Base-by-base conservation (phyloP, 805 yeast genomes). In the Diddensiella caesifluorescens region DNA sequence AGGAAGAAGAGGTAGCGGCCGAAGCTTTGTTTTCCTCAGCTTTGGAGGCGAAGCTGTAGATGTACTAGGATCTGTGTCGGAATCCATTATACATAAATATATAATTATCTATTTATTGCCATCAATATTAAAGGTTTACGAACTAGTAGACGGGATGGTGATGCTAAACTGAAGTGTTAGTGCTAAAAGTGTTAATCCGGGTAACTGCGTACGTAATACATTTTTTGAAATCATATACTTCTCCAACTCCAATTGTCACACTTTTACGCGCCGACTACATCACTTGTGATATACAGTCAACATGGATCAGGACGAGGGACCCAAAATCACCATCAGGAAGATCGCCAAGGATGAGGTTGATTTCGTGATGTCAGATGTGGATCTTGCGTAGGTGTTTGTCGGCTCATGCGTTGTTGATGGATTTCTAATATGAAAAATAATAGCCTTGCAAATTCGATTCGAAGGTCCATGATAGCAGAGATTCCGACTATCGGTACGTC, bases 381-480 rank as follows among this genome's bases (percentile, higher is more conserved):
- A 90, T 60, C 64, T 92, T 46, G 77, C 96, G 52, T 62, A 47
- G 27, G 66, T 54, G 15, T 20, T 6, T 25, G 27, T 25, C 12
- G n/a, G n/a, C n/a, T n/a, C n/a, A n/a, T n/a, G n/a, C 27, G 10
- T 25, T 12, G 27, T 25, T 25, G n/a, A 6, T 35, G 28, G 7
- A 33, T n/a, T 33, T 15, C 29, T 15, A 33, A 15, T 19, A 5
- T 7, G 5, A 16, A 19, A 33, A 33, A 33, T 6, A 4, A 2
- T 33, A 54, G 59, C 0, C 68, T 90, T 57, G 97, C 97, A 15
- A 92, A 92, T 71, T 84, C 97, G 12, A 53, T 92, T 28, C 75
- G 99, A 54, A 74, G 99, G 61, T 79, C 83, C 30, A 89, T 92
- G 86, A 70, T 92, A 47, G 89, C 96, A 1, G 99, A 92, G 64